Evolutionary conservation across 257 asterid species (phyloP).

Genomic region (Capsicum chinense): DNA sequence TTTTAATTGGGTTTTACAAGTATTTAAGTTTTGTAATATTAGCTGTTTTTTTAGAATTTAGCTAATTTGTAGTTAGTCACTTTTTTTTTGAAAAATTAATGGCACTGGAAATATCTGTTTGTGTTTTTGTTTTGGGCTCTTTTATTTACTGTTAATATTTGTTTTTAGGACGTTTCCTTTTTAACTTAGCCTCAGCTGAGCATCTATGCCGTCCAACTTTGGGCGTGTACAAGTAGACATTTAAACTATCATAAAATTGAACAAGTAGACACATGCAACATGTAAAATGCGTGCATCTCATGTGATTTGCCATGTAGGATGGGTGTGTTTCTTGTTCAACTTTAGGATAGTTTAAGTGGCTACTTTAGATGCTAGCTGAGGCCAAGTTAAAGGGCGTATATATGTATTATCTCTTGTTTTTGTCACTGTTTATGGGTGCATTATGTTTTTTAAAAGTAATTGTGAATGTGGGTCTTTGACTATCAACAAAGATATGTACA

Average conservation of each 20-base stretch:
- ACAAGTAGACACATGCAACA: too few relatives aligned
- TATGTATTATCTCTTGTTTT: too few relatives aligned
- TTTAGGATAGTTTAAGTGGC: too few relatives aligned
- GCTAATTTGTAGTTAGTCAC: background rate
- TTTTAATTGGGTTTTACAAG: background rate
- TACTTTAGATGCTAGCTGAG: too few relatives aligned
- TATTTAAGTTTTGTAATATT: background rate
- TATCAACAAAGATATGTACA: constrained; percentile 69
- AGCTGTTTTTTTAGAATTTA: background rate
- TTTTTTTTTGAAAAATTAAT: background rate
- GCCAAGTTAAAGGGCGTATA: too few relatives aligned
- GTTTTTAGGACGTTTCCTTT: background rate
- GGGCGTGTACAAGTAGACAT: too few relatives aligned
- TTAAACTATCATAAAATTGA: too few relatives aligned
- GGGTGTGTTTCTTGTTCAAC: too few relatives aligned
- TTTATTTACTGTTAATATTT: background rate
- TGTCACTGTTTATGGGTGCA: background rate
- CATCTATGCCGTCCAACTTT: too few relatives aligned
- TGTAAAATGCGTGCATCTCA: too few relatives aligned
- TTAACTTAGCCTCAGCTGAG: too few relatives aligned
- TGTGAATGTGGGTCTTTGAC: constrained; percentile 48
- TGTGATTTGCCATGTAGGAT: too few relatives aligned
- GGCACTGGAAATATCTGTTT: background rate
- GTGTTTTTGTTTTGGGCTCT: background rate
- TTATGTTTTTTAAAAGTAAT: background rate